Base-by-base conservation (phyloP, 805 yeast genomes). In the Sugiyamaella mastotermitis region DNA sequence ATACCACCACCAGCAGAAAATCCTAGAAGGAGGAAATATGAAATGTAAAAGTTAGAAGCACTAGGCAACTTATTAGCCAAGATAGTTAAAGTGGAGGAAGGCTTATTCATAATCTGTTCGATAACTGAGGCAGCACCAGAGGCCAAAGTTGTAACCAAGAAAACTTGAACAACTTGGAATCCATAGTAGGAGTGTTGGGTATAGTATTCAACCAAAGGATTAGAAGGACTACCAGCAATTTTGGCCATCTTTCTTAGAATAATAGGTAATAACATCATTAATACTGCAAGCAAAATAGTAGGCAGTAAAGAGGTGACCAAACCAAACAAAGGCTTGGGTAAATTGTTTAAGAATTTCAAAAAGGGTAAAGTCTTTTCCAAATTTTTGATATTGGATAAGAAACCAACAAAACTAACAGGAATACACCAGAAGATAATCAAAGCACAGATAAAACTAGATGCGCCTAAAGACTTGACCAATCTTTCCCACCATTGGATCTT, bases 341-440 rank as follows among this genome's bases (percentile, higher is more conserved):
- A 67, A 38, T 83, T 77, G 55, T 80, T 66, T 51, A 90, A 72
- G 63, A 85, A 92, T 27, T 69, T 61, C 55, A 90, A 71, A 68
- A 84, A 92, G 6, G 68, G 85, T 21, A 90, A 74, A 47, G 74
- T 77, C 25, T 71, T 66, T 26, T 83, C 84, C 56, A 87, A 68
- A 54, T 72, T 80, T 48, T 80, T 77, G 50, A 90, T 74, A 62
- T 90, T 92, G 17, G 97, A 90, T 47, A 92, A 80, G 51, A 78
- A 73, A 74, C 97, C 97, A 36, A 90, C 95, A 53, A 86, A 87
- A n/a, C 97, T 95, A 27, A 90, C 97, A 7, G 98, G 98, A 51
- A 90, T 78, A 30, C 95, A 80, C 97, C 97, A 90, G 64, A 87
- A 86, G 33, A 90, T 74, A 45, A 90, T 77, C 61, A 80, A 65